Evolutionary conservation across 352 stramenopile genomes (phyloP), one percentile per base, ranked within the genome.

Genomic region (Globisporangium carolinianum): DNA sequence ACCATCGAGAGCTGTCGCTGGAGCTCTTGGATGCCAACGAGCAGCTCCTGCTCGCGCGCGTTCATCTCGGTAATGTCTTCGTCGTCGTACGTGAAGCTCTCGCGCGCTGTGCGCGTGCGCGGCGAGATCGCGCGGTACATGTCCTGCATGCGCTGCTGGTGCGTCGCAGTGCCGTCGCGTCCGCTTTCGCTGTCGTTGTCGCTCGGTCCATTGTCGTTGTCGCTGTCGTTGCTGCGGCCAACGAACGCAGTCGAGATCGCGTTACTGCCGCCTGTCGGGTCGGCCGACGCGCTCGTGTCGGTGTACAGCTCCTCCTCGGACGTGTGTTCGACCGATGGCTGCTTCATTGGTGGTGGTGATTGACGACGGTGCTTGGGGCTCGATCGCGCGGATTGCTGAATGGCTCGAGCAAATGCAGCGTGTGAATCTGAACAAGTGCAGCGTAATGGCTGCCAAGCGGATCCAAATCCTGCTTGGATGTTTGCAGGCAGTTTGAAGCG

Each of bases 21-120:
- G 17, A 97, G 72, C 62, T 97, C 89, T 47, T 97, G 89, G 64
- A 97, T 97, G 60, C 89, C 95, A 32, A 91, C 81, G 39, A 97
- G 67, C 62, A 97, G 77, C 60, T 95, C 85, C 57, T 96, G 87
- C 55, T 96, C 87, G 36, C 70, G 66, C 35, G 80, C 83, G 41
- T 89, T 92, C 75, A 91, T 91, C 39, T 89, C 79, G 55, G 75
- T 67, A 10, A 74, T 52, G 41, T 90, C 79, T 15, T 87, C 82
- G 18, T 92, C 77, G 15, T 86, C 79, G 37, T 71, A 71, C 18
- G 60, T 62, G 46, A 85, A 76, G 42, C 53, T 53, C 18, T 57
- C 53, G 51, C 51, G 32, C 7, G 52, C 59, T 45, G 66, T 49
- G 38, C 65, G 35, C 37, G 52, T 61, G 11, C 66, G 63, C 6